These are phyloP conservation scores for Talaromyces piceae DNA, from an alignment of 2,329 filamentous ascomycete genomes.

Conservation along the genomic window DNA sequence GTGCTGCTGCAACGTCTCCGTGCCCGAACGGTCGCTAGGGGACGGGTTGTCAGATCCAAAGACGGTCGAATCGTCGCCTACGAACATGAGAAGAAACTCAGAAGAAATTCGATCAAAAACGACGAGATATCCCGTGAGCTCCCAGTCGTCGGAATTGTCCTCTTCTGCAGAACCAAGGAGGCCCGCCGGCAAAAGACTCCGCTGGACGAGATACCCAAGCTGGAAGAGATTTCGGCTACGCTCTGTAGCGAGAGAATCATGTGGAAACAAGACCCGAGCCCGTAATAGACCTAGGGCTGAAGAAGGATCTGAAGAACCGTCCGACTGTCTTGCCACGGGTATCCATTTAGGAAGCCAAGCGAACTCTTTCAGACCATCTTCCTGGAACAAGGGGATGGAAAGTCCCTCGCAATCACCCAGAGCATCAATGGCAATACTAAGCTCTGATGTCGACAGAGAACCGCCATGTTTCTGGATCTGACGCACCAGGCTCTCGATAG, in stretches of 20 bases:
- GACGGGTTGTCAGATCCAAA: constrained; percentile 17
- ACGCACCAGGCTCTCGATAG: constrained; percentile 18
- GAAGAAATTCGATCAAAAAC: constrained; percentile 27
- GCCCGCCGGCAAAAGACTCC: not conserved
- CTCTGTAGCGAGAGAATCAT: constrained; percentile 17
- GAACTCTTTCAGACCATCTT: constrained; percentile 15
- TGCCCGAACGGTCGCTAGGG: not conserved
- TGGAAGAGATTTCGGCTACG: constrained; percentile 28
- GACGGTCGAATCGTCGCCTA: constrained; percentile 19
- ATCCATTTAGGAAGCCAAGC: constrained; percentile 28
- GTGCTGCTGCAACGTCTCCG: not conserved
- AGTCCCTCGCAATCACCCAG: constrained; percentile 29
- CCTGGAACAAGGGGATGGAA: constrained; percentile 16
- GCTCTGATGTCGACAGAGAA: constrained; percentile 22
- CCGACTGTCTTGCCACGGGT: constrained; percentile 23
- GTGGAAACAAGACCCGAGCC: constrained; percentile 16
- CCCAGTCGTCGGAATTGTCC: constrained; percentile 17
- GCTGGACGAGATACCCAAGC: constrained; percentile 27
- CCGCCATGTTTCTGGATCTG: constrained; percentile 23
- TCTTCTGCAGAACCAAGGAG: not conserved
- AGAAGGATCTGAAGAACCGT: constrained; percentile 8
- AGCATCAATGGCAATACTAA: constrained; percentile 22
- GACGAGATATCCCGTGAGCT: constrained; percentile 29
- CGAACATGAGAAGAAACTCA: constrained; percentile 23
- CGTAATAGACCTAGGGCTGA: constrained; percentile 28